Base-by-base conservation (phyloP, 73 alveolate genomes). In the Uronychia setigera region DNA sequence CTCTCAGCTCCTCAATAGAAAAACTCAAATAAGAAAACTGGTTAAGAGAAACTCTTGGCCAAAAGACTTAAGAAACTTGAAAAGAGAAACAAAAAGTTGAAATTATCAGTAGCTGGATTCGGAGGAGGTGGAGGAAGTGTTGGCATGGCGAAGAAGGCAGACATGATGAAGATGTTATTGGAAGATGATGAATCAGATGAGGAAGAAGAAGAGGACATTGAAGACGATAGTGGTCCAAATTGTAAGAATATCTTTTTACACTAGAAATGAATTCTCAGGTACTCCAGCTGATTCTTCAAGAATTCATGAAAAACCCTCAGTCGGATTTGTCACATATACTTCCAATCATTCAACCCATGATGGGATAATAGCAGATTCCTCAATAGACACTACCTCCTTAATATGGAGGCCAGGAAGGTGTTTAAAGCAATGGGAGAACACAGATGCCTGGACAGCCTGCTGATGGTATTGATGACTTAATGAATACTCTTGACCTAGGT, bases 121-220 rank as follows among this genome's bases (percentile, higher is more conserved):
- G 67, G 67, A 11, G n/a, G 19, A 19, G 19, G 19, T 19, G 19
- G 19, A 11, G 67, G 67, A 5, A 46, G 5, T 46, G 19, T 11
- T 11, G 67, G 67, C n/a, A n/a, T n/a, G n/a, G n/a, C n/a, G n/a
- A n/a, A n/a, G n/a, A 46, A 46, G 67, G 67, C 67, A 46, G 67
- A 46, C n/a, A 46, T 46, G 67, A 5, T 46, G 19, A 46, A 46
- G 19, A 5, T 46, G 67, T 19, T 46, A 19, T 11, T 46, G 67
- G 67, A 46, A 46, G 67, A 46, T 19, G 67, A 46, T 11, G 67
- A 46, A 5, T 46, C 67, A 46, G 67, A 46, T 5, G 67, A 46
- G 67, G 67, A 46, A 46, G 67, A 46, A 19, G 67, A 46, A 5
- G 67, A 46, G 67, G 67, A 46, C 5, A 19, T 11, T 5, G 67